Base-by-base conservation (phyloP, 306 rosid species). In the Betula pendula region DNA sequence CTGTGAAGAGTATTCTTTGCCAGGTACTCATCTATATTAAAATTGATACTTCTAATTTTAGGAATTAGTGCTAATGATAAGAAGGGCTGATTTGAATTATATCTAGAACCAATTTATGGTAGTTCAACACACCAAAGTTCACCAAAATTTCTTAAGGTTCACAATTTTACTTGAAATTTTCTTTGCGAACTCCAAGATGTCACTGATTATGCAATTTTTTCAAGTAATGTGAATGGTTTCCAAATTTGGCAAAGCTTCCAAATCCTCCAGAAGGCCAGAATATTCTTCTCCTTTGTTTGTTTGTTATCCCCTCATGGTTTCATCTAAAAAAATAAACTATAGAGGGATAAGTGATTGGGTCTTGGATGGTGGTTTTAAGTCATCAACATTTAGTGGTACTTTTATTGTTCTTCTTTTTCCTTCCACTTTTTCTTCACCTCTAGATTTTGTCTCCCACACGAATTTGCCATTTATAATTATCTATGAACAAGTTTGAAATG, bases 1-100 rank as follows among this genome's bases (percentile, higher is more conserved):
- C 96, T 20, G 96, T 94, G 75, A 89, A 83, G 87, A 89, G 71
- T 76, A 89, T 94, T 83, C 96, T 94, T 68, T 80, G 89, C 81
- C 96, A 94, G 98, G 98, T 94, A 90, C 59, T 83, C 73, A 70
- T 55, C 40, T 70, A 50, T 74, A 63, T 71, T 58, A 42, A 60
- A 17, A 29, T 25, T 62, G 49, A 31, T 53, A 17, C 42, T 48
- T 48, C 8, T 75, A 8, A 67, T 52, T 29, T 79, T 13, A 73
- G 38, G 52, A 63, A 59, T 71, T 53, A 19, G 58, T 81, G 73
- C 77, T 40, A 49, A 52, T 35, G 25, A 40, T 8, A 38, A 9
- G 8, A 66, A 66, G 47, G 48, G 16, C 25, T 38, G 14, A 65
- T 35, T 35, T 38, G 19, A 19, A 38, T 6, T 29, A 6, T 29